phyloP scores from a whole-genome alignment of 2,329 filamentous ascomycete species.

The Geosmithia morbida region DNA sequence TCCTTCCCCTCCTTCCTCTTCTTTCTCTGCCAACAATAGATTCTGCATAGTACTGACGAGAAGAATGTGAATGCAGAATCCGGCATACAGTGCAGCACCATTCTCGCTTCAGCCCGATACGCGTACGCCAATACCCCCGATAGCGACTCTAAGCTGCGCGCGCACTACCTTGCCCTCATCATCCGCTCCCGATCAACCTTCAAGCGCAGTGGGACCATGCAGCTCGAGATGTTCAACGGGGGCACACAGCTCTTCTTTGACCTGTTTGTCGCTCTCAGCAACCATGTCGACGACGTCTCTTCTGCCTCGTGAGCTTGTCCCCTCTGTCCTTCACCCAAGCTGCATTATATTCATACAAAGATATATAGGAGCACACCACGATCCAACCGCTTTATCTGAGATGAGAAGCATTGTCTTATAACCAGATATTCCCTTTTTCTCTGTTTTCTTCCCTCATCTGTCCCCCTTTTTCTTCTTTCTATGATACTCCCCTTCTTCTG shows the following conservation, averaged over 20 bases:
- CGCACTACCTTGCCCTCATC: constrained; percentile 85
- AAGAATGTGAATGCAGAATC: constrained; percentile 33
- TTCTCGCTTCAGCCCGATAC: constrained; percentile 74
- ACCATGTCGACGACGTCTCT: constrained; percentile 65
- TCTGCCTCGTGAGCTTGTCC: constrained; percentile 34
- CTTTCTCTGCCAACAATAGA: too few species aligned
- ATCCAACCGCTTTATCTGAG: constrained; percentile 27
- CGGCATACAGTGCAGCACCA: constrained; percentile 72
- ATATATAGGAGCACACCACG: constrained; percentile 23
- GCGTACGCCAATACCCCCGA: constrained; percentile 84
- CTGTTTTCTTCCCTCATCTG: not conserved
- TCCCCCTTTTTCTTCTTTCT: constrained; percentile 1
- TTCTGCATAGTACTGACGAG: too few species aligned
- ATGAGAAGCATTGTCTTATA: not conserved
- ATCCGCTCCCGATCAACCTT: constrained; percentile 79
- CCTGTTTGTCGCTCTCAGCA: constrained; percentile 83
- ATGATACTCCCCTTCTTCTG: not conserved
- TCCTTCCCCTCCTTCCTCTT: too few species aligned
- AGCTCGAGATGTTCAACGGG: constrained; percentile 82
- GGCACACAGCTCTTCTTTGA: constrained; percentile 81
- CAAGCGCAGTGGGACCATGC: constrained; percentile 90
- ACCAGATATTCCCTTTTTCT: not conserved
- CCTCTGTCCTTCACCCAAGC: not conserved
- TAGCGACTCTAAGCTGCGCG: constrained; percentile 76
- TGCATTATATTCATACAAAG: not conserved